Base-by-base conservation (phyloP, 495 filamentous ascomycete species). In the Thermothielavioides terrestris region DNA sequence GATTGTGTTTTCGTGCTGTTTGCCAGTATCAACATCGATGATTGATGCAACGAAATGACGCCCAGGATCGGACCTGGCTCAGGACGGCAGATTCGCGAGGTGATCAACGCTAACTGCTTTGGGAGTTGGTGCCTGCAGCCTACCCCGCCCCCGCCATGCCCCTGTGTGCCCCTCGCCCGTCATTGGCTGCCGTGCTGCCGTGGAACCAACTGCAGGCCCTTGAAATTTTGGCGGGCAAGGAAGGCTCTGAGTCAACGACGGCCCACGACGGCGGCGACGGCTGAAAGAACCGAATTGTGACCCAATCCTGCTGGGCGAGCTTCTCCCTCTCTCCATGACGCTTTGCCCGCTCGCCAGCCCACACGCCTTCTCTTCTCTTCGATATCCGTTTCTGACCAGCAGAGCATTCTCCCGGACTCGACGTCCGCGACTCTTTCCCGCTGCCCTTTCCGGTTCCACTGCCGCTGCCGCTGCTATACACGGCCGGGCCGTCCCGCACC, bases 301-400 rank as follows among this genome's bases (percentile, higher is more conserved):
- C 44, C 7, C 30, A 35, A 25, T 38, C 22, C 32, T 7, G 46
- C 17, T 37, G 14, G 35, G 46, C 35, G 34, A 30, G 26, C 36
- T 22, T 37, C 30, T 48, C 28, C 46, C 58, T 61, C 27, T 37
- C 30, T 48, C 28, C 46, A 60, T 61, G 61, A 53, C 42, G 41
- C 50, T 51, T 48, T 43, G 52, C 48, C 55, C 41, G 22, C 26
- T 55, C 20, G 21, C 25, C 17, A 1, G 22, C 36, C 23, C 32
- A 43, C 35, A 28, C 51, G 32, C 52, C 44, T 50, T 51, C 42
- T 40, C 44, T 62, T 67, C 46, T 53, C 45, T 61, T 59, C 49
- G 55, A 23, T 20, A 42, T 5, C 1, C 32, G 4, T 42, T 52
- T 55, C 51, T 47, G 43, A 40, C 35, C 14, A 35, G 43, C 37